Percentiles rank a stretch among this genome's conserved stretches.
phyloP scores from a whole-genome alignment of 2,329 filamentous ascomycete genomes.

The Orbilia javanica region DNA sequence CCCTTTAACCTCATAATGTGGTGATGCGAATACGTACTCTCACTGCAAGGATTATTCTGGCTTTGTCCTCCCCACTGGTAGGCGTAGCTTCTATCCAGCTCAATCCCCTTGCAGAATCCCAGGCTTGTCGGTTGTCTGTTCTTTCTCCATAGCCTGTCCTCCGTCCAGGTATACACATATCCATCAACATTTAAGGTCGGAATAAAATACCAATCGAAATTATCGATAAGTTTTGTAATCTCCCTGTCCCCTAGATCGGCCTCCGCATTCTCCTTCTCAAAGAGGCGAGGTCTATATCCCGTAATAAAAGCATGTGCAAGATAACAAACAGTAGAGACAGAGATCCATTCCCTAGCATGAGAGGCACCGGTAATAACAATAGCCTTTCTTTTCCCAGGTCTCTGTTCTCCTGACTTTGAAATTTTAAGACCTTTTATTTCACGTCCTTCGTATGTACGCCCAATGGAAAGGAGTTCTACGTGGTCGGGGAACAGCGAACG shows the following conservation, averaged over 20 bases:
- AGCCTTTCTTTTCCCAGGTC: constrained; percentile 72
- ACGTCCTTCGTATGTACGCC: constrained; percentile 87
- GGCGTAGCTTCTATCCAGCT: constrained; percentile 87
- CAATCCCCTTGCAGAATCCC: constrained; percentile 85
- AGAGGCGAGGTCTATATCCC: constrained; percentile 78
- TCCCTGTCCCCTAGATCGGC: constrained; percentile 49
- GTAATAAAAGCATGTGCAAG: constrained; percentile 89
- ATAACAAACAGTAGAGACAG: constrained; percentile 89
- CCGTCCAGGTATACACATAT: constrained; percentile 92
- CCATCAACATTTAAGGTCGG: constrained; percentile 94
- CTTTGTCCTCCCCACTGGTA: constrained; percentile 83
- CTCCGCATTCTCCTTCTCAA: constrained; percentile 61
- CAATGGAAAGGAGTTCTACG: constrained; percentile 79
- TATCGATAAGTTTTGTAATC: constrained; percentile 81
- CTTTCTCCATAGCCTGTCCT: constrained; percentile 94
- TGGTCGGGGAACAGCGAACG: constrained; percentile 89
- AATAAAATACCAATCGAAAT: constrained; percentile 89
- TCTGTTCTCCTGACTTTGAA: constrained; percentile 63
- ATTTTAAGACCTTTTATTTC: constrained; percentile 86
- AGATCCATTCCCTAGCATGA: constrained; percentile 98
- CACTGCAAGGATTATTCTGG: constrained; percentile 85
- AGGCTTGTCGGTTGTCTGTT: constrained; percentile 86
- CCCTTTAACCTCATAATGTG: neutral
- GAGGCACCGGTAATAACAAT: constrained; percentile 85
- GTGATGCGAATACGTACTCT: constrained; percentile 69